Conservation (phyloP, 1,284 basidiomycete genomes). For the Ganoderma lingzhi region DNA sequence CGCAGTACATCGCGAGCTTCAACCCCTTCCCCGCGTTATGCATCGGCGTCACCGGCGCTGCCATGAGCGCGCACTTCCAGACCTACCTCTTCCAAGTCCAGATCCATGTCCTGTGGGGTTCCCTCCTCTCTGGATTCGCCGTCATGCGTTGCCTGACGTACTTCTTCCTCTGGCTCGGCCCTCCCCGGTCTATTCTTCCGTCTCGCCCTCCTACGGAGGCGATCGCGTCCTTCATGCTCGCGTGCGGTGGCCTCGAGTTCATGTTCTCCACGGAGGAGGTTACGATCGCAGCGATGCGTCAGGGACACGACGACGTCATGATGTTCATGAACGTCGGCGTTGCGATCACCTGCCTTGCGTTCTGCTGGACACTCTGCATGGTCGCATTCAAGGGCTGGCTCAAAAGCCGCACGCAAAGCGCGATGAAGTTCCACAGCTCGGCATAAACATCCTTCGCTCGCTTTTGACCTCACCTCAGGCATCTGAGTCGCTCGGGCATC, state of each 20-base stretch:
- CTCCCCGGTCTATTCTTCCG: constrained; percentile 80
- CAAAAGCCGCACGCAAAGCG: constrained; percentile 55
- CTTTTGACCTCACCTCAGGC: neutral
- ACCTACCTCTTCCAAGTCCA: constrained; percentile 90
- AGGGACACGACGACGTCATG: constrained; percentile 91
- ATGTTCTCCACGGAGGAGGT: constrained; percentile 94
- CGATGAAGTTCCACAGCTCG: constrained; percentile 55
- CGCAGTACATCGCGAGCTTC: constrained; percentile 83
- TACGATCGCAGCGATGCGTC: constrained; percentile 91
- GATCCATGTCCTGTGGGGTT: constrained; percentile 93
- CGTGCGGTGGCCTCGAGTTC: constrained; percentile 91
- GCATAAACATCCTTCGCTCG: constrained; percentile 38
- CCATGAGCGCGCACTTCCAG: constrained; percentile 96
- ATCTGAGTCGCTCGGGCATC: neutral
- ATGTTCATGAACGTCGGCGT: constrained; percentile 85
- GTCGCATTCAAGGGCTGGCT: constrained; percentile 85
- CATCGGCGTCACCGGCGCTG: constrained; percentile 92
- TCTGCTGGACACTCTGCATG: constrained; percentile 80
- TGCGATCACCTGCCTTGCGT: constrained; percentile 83
- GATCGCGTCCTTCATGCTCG: constrained; percentile 86
- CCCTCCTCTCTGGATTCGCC: constrained; percentile 85
- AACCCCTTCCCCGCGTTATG: constrained; percentile 96
- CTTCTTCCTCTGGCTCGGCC: constrained; percentile 91
- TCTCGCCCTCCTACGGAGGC: constrained; percentile 96
- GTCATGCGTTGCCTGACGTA: constrained; percentile 88